Base-by-base conservation (phyloP, 306 rosid species). In the Pyrus bretschneideri region DNA sequence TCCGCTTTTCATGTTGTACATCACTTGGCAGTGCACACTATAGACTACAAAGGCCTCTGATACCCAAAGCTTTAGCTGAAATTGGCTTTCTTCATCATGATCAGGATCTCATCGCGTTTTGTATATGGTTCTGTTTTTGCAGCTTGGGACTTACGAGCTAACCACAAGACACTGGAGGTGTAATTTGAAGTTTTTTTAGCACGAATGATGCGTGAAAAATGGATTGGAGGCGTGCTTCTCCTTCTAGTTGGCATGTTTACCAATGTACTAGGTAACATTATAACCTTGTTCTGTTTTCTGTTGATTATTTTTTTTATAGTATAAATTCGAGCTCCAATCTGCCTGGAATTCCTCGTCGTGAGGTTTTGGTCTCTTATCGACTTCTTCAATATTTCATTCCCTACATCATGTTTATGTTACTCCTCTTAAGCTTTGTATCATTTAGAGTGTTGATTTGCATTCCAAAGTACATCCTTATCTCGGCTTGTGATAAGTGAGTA, bases 241-340 rank as follows among this genome's bases (percentile, higher is more conserved):
- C 88, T 92, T 66, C 67, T 86, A 7, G 3, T 83, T 74, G 83
- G 89, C 81, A 68, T 86, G 82, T 78, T 88, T 66, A 68, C 87
- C 78, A 33, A 81, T 75, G 57, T 81, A 71, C 82, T 68, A 78
- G 99, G 99, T 96, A 91, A 80, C 57, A 11, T 75, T 12, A 14
- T 27, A 30, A 40, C 44, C 74, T 23, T 74, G 4, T 74, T 19
- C 29, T 30, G 19, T 11, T 76, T 76, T 82, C 40, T 42, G 82
- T 57, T 59, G 42, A 38, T 63, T 73, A 14, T 59, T 59, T 44
- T 44, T 44, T 57, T 30, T 31, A 29, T 73, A 17, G 45, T 22
- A 4, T 73, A 5, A 11, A 21, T 73, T 52, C 12, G 35, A 51
- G 79, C 33, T 65, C 55, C 55, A 23, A 1, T 69, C 5, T 52